Percentiles rank a stretch among this genome's conserved stretches.
Conservation (phyloP, 177 flowering plant genomes). For the Tripterygium wilfordii region DNA sequence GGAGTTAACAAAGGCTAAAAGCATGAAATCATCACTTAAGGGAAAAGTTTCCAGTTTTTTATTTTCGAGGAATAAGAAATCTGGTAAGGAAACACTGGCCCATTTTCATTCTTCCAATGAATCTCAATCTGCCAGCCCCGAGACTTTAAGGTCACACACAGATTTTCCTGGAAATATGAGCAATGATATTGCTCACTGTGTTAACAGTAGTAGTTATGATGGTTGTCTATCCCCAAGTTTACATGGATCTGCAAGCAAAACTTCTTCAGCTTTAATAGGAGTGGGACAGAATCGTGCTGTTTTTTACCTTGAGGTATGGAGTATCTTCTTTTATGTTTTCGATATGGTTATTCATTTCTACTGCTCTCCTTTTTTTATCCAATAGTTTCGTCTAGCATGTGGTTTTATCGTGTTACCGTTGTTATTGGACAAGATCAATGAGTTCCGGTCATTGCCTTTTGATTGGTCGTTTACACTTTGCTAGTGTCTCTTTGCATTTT, state of each 20-base stretch:
- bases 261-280: constrained; percentile 18
- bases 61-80: constrained; percentile 68
- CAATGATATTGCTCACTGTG: constrained; percentile 20
- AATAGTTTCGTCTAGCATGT: too few species aligned
- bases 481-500: too few species aligned
- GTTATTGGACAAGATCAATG: too few species aligned
- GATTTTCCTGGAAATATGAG: constrained; percentile 8
- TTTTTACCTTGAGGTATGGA: too few species aligned
- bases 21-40: constrained; percentile 59
- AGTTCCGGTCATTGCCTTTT: too few species aligned
- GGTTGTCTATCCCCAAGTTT: constrained; percentile 17
- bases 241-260: constrained; percentile 14
- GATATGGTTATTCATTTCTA: too few species aligned
- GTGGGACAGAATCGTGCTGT: constrained; percentile 18
- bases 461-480: too few species aligned
- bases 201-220: constrained; percentile 15
- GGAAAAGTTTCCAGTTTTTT: constrained; percentile 85
- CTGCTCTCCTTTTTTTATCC: too few species aligned
- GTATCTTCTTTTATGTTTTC: too few species aligned
- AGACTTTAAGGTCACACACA: constrained; percentile 13
- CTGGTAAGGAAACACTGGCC: constrained; percentile 43
- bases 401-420: too few species aligned
- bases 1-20: constrained; percentile 48
- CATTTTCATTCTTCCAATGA: constrained; percentile 24
- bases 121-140: constrained; percentile 18